Base-by-base conservation (phyloP, 495 filamentous ascomycete species). In the Clavariopsis aquatica region DNA sequence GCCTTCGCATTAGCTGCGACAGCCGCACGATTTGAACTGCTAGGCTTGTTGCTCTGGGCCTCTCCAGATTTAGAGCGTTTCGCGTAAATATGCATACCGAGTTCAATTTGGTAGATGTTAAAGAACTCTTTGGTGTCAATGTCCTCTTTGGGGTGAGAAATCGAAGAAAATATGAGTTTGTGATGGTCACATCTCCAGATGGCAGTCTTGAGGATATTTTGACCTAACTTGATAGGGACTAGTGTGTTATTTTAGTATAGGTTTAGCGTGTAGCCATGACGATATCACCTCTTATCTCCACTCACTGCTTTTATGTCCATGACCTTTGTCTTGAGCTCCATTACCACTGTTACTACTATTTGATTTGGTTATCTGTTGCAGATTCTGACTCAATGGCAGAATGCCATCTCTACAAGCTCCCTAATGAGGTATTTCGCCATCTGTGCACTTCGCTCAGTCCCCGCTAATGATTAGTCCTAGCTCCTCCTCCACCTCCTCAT, bases 401-500 rank as follows among this genome's bases (percentile, higher is more conserved):
- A 52, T 63, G 68, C 49, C 47, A 62, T 46, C 65, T 82, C 47
- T 79, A 78, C 71, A 75, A 72, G 13, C 77, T 83, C 9, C 81
- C 81, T 12, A 84, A 84, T 59, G 81, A 84, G 71, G 79, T 82
- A 65, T 41, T 10, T 22, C 9, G 59, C 41, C 20, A n/a, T 47
- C 1, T 22, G 26, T 24, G 15, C 12, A 9, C 45, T 29, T 29
- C 7, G 36, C 15, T 47, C 45, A 41, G 12, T 28, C n/a, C 22
- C 17, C 52, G 52, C 49, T 43, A 57, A 46, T 54, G 27, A 62
- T 52, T 34, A 36, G 38, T 12, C 19, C 4, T 49, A 93, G 90
- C 80, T 94, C 55, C 81, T 92, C 46, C 77, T 89, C 52, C 75
- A 83, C 51, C 84, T 90, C 68, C 78, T 94, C 62, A 77, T 77